These are phyloP conservation scores for Blastocystis sp. DNA, from an alignment of 352 stramenopile genomes.

Conservation along the genomic window DNA sequence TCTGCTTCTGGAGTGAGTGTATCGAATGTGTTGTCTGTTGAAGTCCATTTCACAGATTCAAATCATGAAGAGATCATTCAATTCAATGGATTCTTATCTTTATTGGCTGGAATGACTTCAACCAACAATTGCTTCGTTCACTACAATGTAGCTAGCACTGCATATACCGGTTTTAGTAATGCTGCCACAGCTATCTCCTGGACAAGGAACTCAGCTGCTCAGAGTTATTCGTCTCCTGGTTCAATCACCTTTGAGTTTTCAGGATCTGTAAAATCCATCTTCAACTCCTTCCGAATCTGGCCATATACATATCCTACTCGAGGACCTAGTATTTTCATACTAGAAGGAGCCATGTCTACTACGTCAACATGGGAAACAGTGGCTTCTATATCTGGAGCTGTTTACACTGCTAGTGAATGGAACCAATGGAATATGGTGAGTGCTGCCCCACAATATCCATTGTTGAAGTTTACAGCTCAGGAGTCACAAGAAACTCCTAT, in stretches of 20 bases:
- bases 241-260: neutral
- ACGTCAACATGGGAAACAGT: neutral
- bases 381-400: neutral
- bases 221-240: neutral
- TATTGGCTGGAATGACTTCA: neutral
- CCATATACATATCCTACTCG: neutral
- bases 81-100: conserved; percentile 6
- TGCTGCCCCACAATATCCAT: neutral
- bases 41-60: neutral
- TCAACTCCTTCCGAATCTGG: neutral
- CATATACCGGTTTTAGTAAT: neutral
- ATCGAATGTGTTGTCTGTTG: neutral
- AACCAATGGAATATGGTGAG: neutral
- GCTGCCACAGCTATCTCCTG: neutral
- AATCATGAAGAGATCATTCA: neutral
- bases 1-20: neutral
- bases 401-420: neutral
- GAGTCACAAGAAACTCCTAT: neutral
- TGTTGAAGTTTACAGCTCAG: neutral
- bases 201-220: neutral
- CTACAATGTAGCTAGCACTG: neutral
- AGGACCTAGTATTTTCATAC: neutral
- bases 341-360: neutral
- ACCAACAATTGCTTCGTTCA: neutral
- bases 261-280: neutral